Evolutionary conservation across 1,284 basidiomycete genomes (phyloP), one percentile per base, ranked within the genome.

Genomic region (Wolfiporia cocos): DNA sequence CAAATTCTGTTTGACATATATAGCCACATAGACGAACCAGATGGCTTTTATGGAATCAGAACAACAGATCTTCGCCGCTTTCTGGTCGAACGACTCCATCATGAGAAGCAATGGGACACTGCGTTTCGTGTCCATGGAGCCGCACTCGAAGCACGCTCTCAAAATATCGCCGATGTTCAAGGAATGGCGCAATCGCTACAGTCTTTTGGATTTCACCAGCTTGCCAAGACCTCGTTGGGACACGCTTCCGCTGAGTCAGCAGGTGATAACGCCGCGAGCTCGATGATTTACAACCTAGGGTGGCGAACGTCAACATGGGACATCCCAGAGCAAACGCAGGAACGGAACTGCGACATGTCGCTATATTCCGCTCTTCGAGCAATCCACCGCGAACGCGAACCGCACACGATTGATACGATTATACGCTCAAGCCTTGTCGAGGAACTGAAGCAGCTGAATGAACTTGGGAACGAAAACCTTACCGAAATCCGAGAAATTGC

Each of bases 261-360:
- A 24, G 54, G 57, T 18, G 57, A 62, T n/a, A 48, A 55, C 3
- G 51, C 52, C 10, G 65, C 74, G 2, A 71, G 76, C 9, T 64
- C 67, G 12, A 73, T 89, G 60, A 78, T 73, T 28, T 91, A 91
- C 60, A 76, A 81, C 33, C 68, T 94, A 1, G 92, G 86, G 5
- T 96, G 93, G 93, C 74, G 91, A 29, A 91, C 91, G 1, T 84
- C 86, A 43, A 83, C 81, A 1, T 98, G 95, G 94, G 92, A 98
- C 59, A 68, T 96, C 10, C 92, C 94, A 0, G 75, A 89, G 39
- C 65, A 67, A 12, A 50, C 64, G 9, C 62, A 62, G 2, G 58
- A 64, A 35, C 63, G 67, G 11, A 67, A 69, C 19, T 61, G 76
- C 5, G 78, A 75, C n/a, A 68, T 74, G 12, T 67, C 81, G 1